These are phyloP conservation scores for Ganoderma resinaceum DNA, from an alignment of 1,284 basidiomycete genomes.

Conservation along the genomic window DNA sequence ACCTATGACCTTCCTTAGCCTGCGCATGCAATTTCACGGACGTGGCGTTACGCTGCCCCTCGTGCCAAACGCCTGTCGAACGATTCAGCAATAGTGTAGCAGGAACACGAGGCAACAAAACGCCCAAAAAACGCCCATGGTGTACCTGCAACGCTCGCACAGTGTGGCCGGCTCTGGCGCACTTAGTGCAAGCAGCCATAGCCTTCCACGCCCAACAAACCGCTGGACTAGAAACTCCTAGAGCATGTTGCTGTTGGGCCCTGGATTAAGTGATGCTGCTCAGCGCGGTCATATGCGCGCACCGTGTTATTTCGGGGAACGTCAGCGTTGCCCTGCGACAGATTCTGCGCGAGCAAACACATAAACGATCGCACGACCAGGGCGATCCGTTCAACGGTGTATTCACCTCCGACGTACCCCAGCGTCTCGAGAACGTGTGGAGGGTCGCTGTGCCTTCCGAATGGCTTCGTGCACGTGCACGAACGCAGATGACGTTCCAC, in stretches of 20 bases:
- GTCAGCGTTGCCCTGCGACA: slow-evolving; percentile 1
- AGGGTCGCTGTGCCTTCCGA: not conserved
- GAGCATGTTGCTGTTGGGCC: not conserved
- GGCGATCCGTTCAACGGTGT: not conserved
- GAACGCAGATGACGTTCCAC: slow-evolving; percentile 9
- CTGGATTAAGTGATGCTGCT: slow-evolving; percentile 9
- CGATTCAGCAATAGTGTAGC: not conserved
- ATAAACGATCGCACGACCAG: slow-evolving; percentile 7
- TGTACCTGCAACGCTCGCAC: slow-evolving; percentile 15
- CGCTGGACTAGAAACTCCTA: slow-evolving; percentile 2
- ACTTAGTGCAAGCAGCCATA: slow-evolving; percentile 3
- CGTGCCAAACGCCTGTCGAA: slow-evolving; percentile 1
- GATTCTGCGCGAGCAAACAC: slow-evolving; percentile 9
- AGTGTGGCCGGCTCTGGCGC: slow-evolving; percentile 18
- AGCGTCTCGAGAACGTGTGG: slow-evolving; percentile 4
- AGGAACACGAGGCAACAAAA: slow-evolving; percentile 19
- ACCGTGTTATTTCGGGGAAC: slow-evolving; percentile 11
- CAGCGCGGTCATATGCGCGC: slow-evolving; percentile 12
- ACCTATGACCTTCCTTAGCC: not conserved
- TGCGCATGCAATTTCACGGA: slow-evolving; percentile 2
- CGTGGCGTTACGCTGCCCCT: not conserved
- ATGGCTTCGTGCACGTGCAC: slow-evolving; percentile 10
- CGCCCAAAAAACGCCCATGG: slow-evolving; percentile 20
- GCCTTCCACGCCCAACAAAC: not conserved
- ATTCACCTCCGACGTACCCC: not conserved